A percentile compares a stretch with the other conserved stretches of the same genome.
phyloP scores from a whole-genome alignment of 805 yeast species.

The Priceomyces melissophilus region DNA sequence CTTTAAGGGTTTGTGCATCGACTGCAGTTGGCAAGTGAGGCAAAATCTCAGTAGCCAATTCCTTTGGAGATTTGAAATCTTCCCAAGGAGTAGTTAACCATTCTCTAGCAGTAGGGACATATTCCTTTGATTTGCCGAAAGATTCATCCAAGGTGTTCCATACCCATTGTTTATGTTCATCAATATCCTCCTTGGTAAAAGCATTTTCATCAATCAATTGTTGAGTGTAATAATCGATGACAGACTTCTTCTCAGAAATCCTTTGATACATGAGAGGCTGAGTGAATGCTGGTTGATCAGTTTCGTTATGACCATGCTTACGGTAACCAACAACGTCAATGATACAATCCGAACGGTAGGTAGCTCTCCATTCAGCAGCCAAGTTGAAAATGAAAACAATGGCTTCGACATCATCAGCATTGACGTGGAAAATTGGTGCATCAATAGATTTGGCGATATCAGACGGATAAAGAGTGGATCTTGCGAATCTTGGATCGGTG shows the following conservation, averaged over 20 bases:
- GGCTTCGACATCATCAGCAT: slow-evolving; percentile 96
- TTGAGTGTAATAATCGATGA: slow-evolving; percentile 79
- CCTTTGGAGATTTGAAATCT: slow-evolving; percentile 96
- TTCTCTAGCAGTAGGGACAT: slow-evolving; percentile 87
- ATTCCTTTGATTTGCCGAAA: slow-evolving; percentile 82
- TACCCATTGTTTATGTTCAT: slow-evolving; percentile 97
- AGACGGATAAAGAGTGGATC: slow-evolving; percentile 97
- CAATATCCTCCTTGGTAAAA: slow-evolving; percentile 84
- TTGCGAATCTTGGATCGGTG: slow-evolving; percentile 94
- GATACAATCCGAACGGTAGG: slow-evolving; percentile 94
- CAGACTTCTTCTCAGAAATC: slow-evolving; percentile 86
- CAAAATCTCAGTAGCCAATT: slow-evolving; percentile 89
- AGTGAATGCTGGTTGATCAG: slow-evolving; percentile 98
- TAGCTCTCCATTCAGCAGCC: slow-evolving; percentile 98
- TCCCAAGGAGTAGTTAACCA: slow-evolving; percentile 99
- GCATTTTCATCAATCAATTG: slow-evolving; percentile 82
- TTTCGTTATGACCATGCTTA: slow-evolving; percentile 98
- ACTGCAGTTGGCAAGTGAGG: slow-evolving; percentile 97
- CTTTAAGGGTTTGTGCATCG: slow-evolving; percentile 63
- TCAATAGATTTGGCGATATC: slow-evolving; percentile 95
- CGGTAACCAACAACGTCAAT: slow-evolving; percentile 98
- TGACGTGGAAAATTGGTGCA: slow-evolving; percentile 99
- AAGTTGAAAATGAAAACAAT: slow-evolving; percentile 86
- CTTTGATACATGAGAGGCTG: slow-evolving; percentile 96
- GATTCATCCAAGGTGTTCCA: slow-evolving; percentile 93